phyloP scores from a whole-genome alignment of 2,329 filamentous ascomycete genomes.

The Cordyceps fumosorosea region DNA sequence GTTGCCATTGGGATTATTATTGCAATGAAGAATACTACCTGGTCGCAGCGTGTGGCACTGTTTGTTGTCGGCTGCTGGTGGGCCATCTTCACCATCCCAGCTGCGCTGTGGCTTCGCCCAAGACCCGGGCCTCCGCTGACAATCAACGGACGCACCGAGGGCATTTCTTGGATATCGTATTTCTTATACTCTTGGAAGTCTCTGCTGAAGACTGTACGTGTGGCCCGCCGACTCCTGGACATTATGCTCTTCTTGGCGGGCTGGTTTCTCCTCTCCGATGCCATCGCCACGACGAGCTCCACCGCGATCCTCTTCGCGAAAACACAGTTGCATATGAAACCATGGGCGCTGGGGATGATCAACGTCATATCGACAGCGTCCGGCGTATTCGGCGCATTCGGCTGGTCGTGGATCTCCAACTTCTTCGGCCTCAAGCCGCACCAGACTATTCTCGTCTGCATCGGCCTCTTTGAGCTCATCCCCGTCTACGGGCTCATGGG shows the following conservation, averaged over 20 bases:
- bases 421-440: constrained; percentile 64
- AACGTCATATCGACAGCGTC: constrained; percentile 83
- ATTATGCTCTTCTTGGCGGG: constrained; percentile 74
- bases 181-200: constrained; percentile 80
- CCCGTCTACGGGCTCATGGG: constrained; percentile 86
- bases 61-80: constrained; percentile 89
- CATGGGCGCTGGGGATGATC: constrained; percentile 82
- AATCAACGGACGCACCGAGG: constrained; percentile 30
- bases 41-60: constrained; percentile 79
- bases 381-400: constrained; percentile 82
- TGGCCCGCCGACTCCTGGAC: constrained; percentile 66
- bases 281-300: constrained; percentile 87
- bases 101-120: constrained; percentile 78
- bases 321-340: constrained; percentile 82
- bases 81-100: constrained; percentile 83
- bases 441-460: constrained; percentile 89
- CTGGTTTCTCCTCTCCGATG: constrained; percentile 93
- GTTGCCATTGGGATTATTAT: constrained; percentile 72
- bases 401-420: constrained; percentile 75
- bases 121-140: constrained; percentile 79
- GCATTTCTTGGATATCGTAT: constrained; percentile 56
- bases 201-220: constrained; percentile 69
- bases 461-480: constrained; percentile 84
- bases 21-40: constrained; percentile 66
- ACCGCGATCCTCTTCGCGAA: constrained; percentile 96